Conservation (phyloP, 352 stramenopile genomes). For the Phytophthora fragariaefolia region DNA sequence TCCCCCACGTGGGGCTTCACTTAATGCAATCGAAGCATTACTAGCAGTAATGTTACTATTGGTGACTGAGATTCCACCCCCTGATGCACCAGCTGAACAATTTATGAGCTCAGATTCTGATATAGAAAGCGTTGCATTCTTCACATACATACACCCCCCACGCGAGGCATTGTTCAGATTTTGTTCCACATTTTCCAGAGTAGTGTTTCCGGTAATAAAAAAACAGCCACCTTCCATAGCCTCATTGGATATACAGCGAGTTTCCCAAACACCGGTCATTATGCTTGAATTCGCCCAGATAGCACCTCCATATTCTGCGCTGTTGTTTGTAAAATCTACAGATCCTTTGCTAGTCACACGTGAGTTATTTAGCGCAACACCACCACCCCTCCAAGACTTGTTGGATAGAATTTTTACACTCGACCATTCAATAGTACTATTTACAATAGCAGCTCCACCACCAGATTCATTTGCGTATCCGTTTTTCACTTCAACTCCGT, state of each 20-base stretch:
- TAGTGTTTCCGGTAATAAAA: conserved; percentile 10
- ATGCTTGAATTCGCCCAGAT: conserved; percentile 24
- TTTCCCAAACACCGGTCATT: conserved; percentile 20
- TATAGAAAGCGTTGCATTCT: conserved; percentile 19
- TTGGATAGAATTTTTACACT: conserved; percentile 30
- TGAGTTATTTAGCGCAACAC: conserved; percentile 17
- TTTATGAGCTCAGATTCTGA: background rate
- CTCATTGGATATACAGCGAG: conserved; percentile 22
- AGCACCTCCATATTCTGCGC: conserved; percentile 19
- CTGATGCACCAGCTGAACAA: conserved; percentile 15
- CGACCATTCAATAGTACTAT: conserved; percentile 25
- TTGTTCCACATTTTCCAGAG: conserved; percentile 19
- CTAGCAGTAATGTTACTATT: conserved; percentile 19
- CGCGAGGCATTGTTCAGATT: conserved; percentile 14
- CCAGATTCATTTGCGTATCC: conserved; percentile 19
- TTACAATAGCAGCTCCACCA: conserved; percentile 32
- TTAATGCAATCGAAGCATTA: background rate
- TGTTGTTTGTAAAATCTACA: conserved; percentile 20
- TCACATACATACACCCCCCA: conserved; percentile 28
- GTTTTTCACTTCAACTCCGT: conserved; percentile 17
- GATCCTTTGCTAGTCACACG: conserved; percentile 18
- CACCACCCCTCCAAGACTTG: conserved; percentile 31
- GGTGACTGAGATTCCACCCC: conserved; percentile 40
- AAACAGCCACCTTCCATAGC: conserved; percentile 21
- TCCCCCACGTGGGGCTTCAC: conserved; percentile 22